A percentile compares a stretch with the other conserved stretches of the same genome.
Conservation (phyloP, 768 basidiomycete species). For the Daedalea quercina region DNA sequence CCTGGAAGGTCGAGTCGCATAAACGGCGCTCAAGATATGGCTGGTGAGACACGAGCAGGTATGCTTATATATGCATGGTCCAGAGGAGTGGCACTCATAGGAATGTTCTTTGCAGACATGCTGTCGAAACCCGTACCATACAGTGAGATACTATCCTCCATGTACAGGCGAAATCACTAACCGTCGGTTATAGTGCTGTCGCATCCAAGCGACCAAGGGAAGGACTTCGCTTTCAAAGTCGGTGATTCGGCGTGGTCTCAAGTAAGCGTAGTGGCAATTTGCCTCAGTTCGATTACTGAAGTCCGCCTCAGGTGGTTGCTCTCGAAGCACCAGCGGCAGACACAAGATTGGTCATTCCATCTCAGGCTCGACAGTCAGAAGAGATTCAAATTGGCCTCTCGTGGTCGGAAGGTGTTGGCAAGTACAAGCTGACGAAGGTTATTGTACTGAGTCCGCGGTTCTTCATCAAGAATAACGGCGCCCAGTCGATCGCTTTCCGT, state of each 20-base stretch:
- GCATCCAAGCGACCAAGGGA: constrained; percentile 70
- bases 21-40: constrained; percentile 66
- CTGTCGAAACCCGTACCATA: constrained; percentile 64
- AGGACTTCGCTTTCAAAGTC: constrained; percentile 77
- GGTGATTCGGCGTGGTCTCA: constrained; percentile 88
- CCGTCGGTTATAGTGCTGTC: constrained; percentile 61
- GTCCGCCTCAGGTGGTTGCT: constrained; percentile 54
- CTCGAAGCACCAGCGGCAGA: constrained; percentile 93
- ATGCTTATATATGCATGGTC: constrained; percentile 14
- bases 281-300: background rate
- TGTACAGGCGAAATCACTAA: background rate
- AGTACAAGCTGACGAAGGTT: constrained; percentile 94
- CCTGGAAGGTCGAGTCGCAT: constrained; percentile 57
- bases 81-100: background rate
- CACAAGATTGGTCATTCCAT: constrained; percentile 67
- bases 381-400: constrained; percentile 82
- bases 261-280: constrained; percentile 5
- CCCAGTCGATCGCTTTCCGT: constrained; percentile 67
- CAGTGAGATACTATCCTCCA: constrained; percentile 43
- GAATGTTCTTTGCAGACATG: constrained; percentile 27
- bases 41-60: constrained; percentile 75
- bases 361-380: constrained; percentile 52
- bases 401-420: constrained; percentile 91
- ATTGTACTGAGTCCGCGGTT: constrained; percentile 89
- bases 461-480: constrained; percentile 76